Percentiles rank a stretch among this genome's conserved stretches.
Evolutionary conservation across 1,139 yeast genomes (phyloP).

Genomic region (Yamadazyma kanchanaburiensis): DNA sequence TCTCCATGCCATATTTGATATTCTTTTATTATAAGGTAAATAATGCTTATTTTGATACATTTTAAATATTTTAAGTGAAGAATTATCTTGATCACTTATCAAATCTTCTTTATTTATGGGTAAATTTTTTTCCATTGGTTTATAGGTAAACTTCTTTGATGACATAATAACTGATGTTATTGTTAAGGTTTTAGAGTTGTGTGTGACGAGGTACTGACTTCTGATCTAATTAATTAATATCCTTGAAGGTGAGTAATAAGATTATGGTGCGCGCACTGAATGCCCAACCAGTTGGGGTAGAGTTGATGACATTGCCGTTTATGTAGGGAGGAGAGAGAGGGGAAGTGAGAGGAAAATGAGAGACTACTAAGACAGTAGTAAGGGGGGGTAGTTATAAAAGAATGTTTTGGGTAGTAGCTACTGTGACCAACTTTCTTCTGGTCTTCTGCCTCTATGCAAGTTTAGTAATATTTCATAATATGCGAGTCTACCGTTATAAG

Average conservation of each 20-base stretch:
- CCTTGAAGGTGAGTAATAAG: neutral
- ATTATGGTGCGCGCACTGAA: neutral
- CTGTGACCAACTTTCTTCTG: no score
- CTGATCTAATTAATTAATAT: no score
- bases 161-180: no score
- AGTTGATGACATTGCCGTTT: neutral
- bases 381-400: no score
- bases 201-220: no score
- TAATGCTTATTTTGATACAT: constrained; percentile 44
- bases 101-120: constrained; percentile 11
- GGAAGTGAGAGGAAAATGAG: neutral
- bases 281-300: no score
- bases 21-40: constrained; percentile 43
- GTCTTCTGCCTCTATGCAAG: no score
- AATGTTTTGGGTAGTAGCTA: no score
- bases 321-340: neutral
- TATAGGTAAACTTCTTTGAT: constrained; percentile 12
- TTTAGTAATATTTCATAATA: no score
- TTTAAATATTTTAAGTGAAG: constrained; percentile 33
- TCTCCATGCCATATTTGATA: constrained; percentile 47
- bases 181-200: no score
- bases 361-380: no score
- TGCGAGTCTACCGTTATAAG: no score
- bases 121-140: constrained; percentile 11
- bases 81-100: constrained; percentile 22